Evolutionary conservation across 306 rosid species (phyloP), one percentile per base, ranked within the genome.

Genomic region (Dalbergia cochinchinensis): DNA sequence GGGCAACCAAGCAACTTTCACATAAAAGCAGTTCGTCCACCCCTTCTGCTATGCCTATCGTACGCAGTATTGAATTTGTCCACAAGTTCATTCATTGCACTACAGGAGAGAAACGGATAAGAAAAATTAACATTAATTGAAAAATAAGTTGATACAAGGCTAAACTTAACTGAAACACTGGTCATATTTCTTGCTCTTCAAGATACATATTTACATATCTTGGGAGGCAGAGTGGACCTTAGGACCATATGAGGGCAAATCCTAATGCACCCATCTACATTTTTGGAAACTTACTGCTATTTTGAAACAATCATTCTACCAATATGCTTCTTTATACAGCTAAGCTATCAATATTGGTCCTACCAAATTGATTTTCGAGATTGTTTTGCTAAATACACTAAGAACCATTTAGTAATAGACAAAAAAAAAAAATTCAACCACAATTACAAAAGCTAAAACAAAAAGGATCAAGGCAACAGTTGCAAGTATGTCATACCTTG

Each of bases 31-130:
- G 96, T 90, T 20, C 99, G 85, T 59, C 99, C 98, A 55, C 97
- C 98, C 78, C 99, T 89, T 85, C 97, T 90, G 85, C 87, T 90
- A 83, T 91, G 97, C 84, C 99, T 88, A 82, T 95, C 99, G 15
- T 91, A 93, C 11, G 99, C 97, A n/a, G 88, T 91, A 88, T 85
- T 85, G 85, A 90, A 90, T 79, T 93, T 93, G 91, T 90, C 97
- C 44, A 88, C 93, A 79, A 93, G 87, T 26, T 91, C 91, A 83
- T 85, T 88, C 89, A 86, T 82, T 59, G 83, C 73, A 78, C 88
- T 87, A 63, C 83, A 77, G 14, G 35, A 39, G 82, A 82, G 78
- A 44, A 41, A 70, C 10, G 69, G 35, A 50, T 16, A 58, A 73
- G 26, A 50, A 26, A 61, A 69, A 11, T 7, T 7, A 71, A 37